Base-by-base conservation (phyloP, 352 stramenopile genomes). In the Discostella stelligera region DNA sequence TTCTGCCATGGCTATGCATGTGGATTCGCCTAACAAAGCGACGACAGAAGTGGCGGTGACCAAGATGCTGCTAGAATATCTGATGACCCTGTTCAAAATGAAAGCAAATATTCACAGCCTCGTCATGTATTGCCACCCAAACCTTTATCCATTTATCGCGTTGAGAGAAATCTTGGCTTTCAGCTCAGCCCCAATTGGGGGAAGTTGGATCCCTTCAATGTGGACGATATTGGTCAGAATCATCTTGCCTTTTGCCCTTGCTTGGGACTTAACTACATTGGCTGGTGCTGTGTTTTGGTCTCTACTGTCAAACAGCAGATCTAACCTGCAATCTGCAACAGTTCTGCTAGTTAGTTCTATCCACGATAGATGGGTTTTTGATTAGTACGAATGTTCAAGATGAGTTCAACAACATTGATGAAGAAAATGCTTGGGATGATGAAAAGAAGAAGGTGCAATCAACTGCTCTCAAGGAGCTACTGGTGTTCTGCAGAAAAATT, bases 201-300 rank as follows among this genome's bases (percentile, higher is more conserved):
- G 44, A 87, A 74, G 20, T 77, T 90, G 53, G 67, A 83, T 65
- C 88, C 88, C 11, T 85, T 80, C 44, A 78, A 72, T 21, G 30
- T 71, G 16, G 63, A 79, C 52, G 59, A 23, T 23, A 21, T 69
- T 16, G 58, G 48, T n/a, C 63, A 21, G 55, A 30, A 63, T 53
- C 66, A 68, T 27, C 41, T 70, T 11, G 81, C 84, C 18, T 94
- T 92, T 68, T 82, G 89, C 58, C 89, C 73, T 94, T 44, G 73
- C 84, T 27, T 94, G 89, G 89, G 89, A 94, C 72, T 73, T 94
- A 18, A 91, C 84, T 61, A 91, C 79, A 11, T 81, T 91, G 13
- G 71, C 86, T 53, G 89, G 87, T 46, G 87, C 85, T 13, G 52
- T 93, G 13, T 91, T 94, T 76, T 93, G 87, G 0, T 80, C 80